These are phyloP conservation scores for Penicillium sumatraense DNA, from an alignment of 2,329 filamentous ascomycete genomes.

Conservation along the genomic window DNA sequence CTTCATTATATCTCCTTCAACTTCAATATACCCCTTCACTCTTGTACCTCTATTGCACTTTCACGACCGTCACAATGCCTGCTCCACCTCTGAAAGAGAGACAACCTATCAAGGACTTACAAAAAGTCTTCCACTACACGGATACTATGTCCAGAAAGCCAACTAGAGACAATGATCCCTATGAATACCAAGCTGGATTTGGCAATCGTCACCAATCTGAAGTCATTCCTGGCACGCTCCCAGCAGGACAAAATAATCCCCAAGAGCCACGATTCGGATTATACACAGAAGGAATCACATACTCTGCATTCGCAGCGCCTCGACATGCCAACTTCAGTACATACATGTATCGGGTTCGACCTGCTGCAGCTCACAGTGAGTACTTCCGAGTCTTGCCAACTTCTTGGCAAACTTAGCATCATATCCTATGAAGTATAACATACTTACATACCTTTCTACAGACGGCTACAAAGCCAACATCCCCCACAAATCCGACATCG, in stretches of 20 bases:
- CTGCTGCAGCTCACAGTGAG: slow-evolving; percentile 33
- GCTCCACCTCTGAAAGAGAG: slow-evolving; percentile 24
- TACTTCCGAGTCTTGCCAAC: neutral
- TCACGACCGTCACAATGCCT: slow-evolving; percentile 32
- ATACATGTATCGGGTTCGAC: slow-evolving; percentile 33
- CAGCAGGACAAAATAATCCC: slow-evolving; percentile 38
- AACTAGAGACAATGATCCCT: slow-evolving; percentile 34
- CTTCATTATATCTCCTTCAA: neutral
- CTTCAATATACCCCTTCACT: neutral
- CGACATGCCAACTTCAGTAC: slow-evolving; percentile 33
- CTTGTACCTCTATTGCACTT: neutral
- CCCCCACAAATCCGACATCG: slow-evolving; percentile 34
- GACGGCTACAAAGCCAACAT: slow-evolving; percentile 48
- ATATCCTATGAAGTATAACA: too few relatives aligned
- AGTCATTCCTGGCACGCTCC: slow-evolving; percentile 37
- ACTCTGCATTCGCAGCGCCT: slow-evolving; percentile 32
- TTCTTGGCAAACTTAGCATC: neutral
- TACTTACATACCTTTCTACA: slow-evolving; percentile 6
- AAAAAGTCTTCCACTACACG: slow-evolving; percentile 37
- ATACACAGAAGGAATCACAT: slow-evolving; percentile 37
- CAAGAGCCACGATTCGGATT: slow-evolving; percentile 37
- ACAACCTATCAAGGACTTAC: slow-evolving; percentile 30
- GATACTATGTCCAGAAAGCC: slow-evolving; percentile 34
- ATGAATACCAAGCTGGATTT: slow-evolving; percentile 36
- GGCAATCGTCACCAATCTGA: slow-evolving; percentile 38